These are phyloP conservation scores for Trypanosomatidae sp. DNA, from an alignment of 208 protist genomes.

Conservation along the genomic window DNA sequence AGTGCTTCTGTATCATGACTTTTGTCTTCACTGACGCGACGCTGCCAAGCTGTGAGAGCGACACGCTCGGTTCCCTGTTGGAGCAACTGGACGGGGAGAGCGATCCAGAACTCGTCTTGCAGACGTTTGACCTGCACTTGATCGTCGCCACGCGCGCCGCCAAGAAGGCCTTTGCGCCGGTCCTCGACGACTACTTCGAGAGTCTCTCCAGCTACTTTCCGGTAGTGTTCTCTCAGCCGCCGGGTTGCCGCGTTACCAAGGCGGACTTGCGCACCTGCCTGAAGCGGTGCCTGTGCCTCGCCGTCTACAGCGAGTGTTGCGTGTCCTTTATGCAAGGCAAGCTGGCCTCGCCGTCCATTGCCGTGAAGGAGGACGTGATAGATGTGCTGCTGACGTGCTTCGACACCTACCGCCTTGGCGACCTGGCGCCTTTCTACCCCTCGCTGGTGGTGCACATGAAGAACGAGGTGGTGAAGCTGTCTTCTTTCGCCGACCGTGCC, in stretches of 20 bases:
- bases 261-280: constrained; percentile 52
- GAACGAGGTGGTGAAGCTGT: constrained; percentile 64
- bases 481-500: constrained; percentile 33
- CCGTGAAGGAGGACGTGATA: constrained; percentile 64
- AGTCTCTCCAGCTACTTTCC: constrained; percentile 85
- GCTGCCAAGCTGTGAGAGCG: neutral
- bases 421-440: constrained; percentile 22
- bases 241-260: constrained; percentile 63
- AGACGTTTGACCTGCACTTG: constrained; percentile 46
- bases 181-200: constrained; percentile 71
- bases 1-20: constrained; percentile 26
- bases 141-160: constrained; percentile 22
- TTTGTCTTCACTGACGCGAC: constrained; percentile 28
- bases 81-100: constrained; percentile 70
- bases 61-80: constrained; percentile 43
- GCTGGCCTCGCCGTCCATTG: constrained; percentile 58
- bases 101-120: constrained; percentile 67
- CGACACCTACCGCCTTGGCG: constrained; percentile 11
- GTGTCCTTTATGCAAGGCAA: constrained; percentile 74
- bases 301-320: constrained; percentile 47
- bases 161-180: constrained; percentile 21
- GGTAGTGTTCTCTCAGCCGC: constrained; percentile 72
- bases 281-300: constrained; percentile 39
- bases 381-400: constrained; percentile 38
- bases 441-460: constrained; percentile 40